Evolutionary conservation across 1,139 yeast species (phyloP), one percentile per base, ranked within the genome.

Genomic region (Taphrina deformans): DNA sequence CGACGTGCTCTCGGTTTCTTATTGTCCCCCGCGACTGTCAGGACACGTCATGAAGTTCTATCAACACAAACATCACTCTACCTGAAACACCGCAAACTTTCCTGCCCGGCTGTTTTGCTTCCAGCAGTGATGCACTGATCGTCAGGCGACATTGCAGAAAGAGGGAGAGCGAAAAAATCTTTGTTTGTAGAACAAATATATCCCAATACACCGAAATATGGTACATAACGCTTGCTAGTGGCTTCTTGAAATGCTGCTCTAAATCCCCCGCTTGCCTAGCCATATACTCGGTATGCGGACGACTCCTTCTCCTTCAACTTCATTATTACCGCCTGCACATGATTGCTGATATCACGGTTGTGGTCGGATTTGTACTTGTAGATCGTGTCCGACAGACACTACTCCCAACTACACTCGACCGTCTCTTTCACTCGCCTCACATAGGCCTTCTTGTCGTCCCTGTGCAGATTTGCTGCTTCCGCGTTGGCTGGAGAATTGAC

Each of bases 401-500:
- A 44, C 48, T 53, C 92, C 96, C 96, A 89, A 71, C 93, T 87
- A 69, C 82, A 86, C 72, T 93, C 99, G 60, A 93, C 99, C 0
- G 97, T 90, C 74, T 91, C 96, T 70, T 95, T 84, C 29, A 93
- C 99, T 69, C 97, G 79, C 74, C 91, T 90, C 67, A 88, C 85
- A 74, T 93, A 93, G 77, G 92, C 97, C 44, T 93, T 86, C 70
- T 96, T 84, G 76, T 95, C 98, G 74, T 93, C 99, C 75, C 91
- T 89, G 78, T 90, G 93, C 74, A 93, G 80, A 70, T 91, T 92
- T 1, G 99, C 97, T 2, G 99, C 99, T 76, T 95, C 99, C 6
- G 90, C 98, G 73, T 93, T 95, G 0, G 99, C 99, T 2, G 99
- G 99, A 29, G 96, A 89, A 66, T 91, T 86, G 65, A 93, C 95